Evolutionary conservation across 352 stramenopile genomes (phyloP).

Genomic region (Thraustochytrium striatum): DNA sequence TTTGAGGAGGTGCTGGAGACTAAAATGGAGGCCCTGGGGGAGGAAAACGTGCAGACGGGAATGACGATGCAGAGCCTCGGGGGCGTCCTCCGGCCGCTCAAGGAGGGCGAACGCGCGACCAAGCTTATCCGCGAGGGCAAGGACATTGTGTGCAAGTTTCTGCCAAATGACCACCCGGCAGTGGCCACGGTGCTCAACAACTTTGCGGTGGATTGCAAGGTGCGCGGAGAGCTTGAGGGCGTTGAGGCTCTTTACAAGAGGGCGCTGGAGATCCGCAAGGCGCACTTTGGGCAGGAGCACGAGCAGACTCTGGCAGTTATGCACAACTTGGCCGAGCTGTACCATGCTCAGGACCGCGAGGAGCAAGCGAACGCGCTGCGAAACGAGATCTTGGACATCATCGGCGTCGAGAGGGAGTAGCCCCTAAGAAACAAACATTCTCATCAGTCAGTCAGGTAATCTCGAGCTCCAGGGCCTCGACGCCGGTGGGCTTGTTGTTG

Average conservation of each 20-base stretch:
- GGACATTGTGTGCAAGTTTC: not conserved
- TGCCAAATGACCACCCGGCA: not conserved
- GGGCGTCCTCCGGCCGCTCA: constrained; percentile 6
- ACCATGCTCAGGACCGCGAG: not conserved
- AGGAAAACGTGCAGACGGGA: not conserved
- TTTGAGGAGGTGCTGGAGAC: not conserved
- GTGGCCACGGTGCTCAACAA: constrained; percentile 31
- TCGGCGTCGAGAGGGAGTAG: not conserved
- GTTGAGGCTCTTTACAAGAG: constrained; percentile 1
- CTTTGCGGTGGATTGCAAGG: constrained; percentile 10
- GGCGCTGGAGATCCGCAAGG: constrained; percentile 18
- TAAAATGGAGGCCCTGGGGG: not conserved
- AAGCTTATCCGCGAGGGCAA: not conserved
- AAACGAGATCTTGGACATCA: not conserved
- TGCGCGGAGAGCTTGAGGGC: not conserved
- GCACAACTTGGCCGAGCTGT: constrained; percentile 44
- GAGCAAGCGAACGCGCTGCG: not conserved
- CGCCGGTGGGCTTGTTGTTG: too few relatives aligned
- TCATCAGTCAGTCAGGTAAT: too few relatives aligned
- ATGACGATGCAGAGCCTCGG: constrained; percentile 36
- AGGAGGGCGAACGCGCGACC: not conserved
- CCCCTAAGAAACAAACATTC: too few relatives aligned
- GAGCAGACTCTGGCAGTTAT: constrained; percentile 6
- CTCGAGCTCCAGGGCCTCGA: too few relatives aligned
- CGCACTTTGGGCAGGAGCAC: not conserved